Conservation (phyloP, 805 yeast species). For the Kodamaea leandrae region DNA sequence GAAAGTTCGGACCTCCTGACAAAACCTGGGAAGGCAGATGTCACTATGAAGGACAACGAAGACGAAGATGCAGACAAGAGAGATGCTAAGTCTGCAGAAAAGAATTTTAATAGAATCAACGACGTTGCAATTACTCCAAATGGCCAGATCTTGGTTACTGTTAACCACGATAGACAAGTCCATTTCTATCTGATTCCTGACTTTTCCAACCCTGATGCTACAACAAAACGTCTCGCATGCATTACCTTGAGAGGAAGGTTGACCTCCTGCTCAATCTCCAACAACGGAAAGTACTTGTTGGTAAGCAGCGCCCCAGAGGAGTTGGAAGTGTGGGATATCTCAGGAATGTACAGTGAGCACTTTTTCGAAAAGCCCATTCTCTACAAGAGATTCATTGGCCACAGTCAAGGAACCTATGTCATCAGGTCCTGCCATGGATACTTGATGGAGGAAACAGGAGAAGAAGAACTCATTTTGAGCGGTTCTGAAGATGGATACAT, state of each 20-base stretch:
- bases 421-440: conserved; percentile 79
- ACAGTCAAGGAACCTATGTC: conserved; percentile 64
- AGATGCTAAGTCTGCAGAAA: conserved; percentile 15
- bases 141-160: conserved; percentile 59
- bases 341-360: conserved; percentile 14
- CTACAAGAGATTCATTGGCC: conserved; percentile 66
- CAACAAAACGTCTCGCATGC: conserved; percentile 40
- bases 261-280: conserved; percentile 62
- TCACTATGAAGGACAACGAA: conserved; percentile 10
- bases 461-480: conserved; percentile 68
- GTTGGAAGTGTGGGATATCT: conserved; percentile 77
- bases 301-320: conserved; percentile 73
- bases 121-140: conserved; percentile 68
- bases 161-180: conserved; percentile 60
- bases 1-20: not conserved
- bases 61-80: conserved; percentile 8
- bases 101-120: conserved; percentile 51
- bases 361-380: conserved; percentile 41
- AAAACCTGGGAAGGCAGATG: conserved; percentile 3
- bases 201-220: conserved; percentile 28
- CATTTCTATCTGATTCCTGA: conserved; percentile 56
- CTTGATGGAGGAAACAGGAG: conserved; percentile 28
- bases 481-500: conserved; percentile 82
- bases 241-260: conserved; percentile 55
- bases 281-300: conserved; percentile 51